Conservation (phyloP, 768 basidiomycete genomes). For the Collybia nuda region DNA sequence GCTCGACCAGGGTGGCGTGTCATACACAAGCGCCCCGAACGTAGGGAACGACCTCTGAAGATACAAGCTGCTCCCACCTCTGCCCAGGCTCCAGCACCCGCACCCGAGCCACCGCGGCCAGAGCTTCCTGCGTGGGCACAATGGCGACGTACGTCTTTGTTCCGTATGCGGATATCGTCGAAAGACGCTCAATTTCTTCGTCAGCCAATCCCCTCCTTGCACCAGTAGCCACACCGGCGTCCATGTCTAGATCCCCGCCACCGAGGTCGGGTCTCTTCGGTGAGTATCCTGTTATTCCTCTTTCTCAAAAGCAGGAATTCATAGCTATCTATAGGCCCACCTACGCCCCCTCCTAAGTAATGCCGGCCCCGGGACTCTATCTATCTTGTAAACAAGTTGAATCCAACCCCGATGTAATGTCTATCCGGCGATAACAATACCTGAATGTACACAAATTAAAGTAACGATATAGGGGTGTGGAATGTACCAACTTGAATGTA, state of each 20-base stretch:
- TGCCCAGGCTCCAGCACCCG: slow-evolving; percentile 35
- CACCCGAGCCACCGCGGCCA: slow-evolving; percentile 46
- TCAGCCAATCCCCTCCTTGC: slow-evolving; percentile 66
- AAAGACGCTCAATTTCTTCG: neutral
- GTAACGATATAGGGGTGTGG: too few species aligned
- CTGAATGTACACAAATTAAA: too few species aligned
- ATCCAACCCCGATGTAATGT: too few species aligned
- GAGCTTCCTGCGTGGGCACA: slow-evolving; percentile 80
- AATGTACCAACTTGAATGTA: too few species aligned
- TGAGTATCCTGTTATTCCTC: slow-evolving; percentile 16
- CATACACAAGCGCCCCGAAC: slow-evolving; percentile 62
- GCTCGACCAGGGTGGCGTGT: slow-evolving; percentile 76
- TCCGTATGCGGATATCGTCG: neutral
- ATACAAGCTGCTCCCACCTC: slow-evolving; percentile 41
- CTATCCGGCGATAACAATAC: too few species aligned
- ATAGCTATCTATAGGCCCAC: slow-evolving; percentile 30
- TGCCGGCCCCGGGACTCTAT: too few species aligned
- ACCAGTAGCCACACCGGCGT: slow-evolving; percentile 38
- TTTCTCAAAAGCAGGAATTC: neutral
- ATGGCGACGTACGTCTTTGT: slow-evolving; percentile 69
- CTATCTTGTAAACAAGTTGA: too few species aligned
- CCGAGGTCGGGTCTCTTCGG: slow-evolving; percentile 68
- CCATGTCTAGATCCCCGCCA: slow-evolving; percentile 45
- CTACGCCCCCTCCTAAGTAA: slow-evolving; percentile 46
- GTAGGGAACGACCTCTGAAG: slow-evolving; percentile 45